Evolutionary conservation across 1,139 yeast species (phyloP).

Genomic region (Kluyveromyces marxianus): DNA sequence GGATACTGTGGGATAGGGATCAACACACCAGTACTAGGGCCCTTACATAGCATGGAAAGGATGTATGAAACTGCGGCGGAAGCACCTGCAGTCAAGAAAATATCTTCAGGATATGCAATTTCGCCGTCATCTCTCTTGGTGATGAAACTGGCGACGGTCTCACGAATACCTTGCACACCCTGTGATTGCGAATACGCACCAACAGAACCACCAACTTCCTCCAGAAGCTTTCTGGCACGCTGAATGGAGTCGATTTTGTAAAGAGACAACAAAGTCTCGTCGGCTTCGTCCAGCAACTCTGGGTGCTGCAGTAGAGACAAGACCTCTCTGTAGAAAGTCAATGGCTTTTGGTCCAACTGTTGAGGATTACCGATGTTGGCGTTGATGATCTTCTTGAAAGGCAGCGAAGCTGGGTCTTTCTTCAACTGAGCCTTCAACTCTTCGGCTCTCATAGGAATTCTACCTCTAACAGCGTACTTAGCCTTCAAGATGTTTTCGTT

Average conservation of each 20-base stretch:
- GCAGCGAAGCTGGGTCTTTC: constrained; percentile 52
- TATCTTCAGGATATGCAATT: constrained; percentile 58
- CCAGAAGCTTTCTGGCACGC: constrained; percentile 57
- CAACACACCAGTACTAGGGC: constrained; percentile 69
- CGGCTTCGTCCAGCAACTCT: constrained; percentile 38
- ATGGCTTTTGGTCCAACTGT: constrained; percentile 86
- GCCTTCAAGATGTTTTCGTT: constrained; percentile 75
- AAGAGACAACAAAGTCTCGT: constrained; percentile 21
- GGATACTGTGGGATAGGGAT: constrained; percentile 98
- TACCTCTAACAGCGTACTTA: constrained; percentile 92
- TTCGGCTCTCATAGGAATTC: constrained; percentile 89
- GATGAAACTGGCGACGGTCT: constrained; percentile 77
- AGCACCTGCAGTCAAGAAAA: constrained; percentile 88
- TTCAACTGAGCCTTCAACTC: constrained; percentile 54
- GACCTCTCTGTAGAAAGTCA: constrained; percentile 93
- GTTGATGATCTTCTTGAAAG: constrained; percentile 69
- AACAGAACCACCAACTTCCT: constrained; percentile 60
- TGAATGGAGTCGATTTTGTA: constrained; percentile 66
- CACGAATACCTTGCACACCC: constrained; percentile 66
- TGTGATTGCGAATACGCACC: constrained; percentile 95
- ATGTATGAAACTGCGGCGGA: constrained; percentile 81
- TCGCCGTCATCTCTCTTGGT: constrained; percentile 58
- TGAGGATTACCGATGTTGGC: constrained; percentile 98
- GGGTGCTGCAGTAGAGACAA: constrained; percentile 83
- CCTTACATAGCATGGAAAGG: constrained; percentile 60